Percentiles rank a stretch among this genome's conserved stretches.
These are phyloP conservation scores for Alternaria solani DNA, from an alignment of 2,329 filamentous ascomycete species.

Conservation along the genomic window DNA sequence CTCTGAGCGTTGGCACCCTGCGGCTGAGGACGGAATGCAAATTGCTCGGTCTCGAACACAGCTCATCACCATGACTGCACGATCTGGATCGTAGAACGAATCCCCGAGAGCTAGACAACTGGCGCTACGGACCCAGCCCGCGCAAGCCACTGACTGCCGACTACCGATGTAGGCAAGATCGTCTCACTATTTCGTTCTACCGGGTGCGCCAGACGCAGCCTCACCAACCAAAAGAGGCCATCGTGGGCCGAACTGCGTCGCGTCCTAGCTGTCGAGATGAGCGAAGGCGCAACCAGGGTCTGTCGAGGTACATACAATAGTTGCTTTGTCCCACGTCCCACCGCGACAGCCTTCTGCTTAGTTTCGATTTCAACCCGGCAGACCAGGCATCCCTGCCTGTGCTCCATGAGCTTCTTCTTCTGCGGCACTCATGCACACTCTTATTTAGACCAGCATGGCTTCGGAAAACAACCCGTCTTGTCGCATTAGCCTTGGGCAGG, in stretches of 20 bases:
- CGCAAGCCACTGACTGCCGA: constrained; percentile 33
- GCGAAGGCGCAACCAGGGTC: constrained; percentile 25
- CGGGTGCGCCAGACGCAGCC: constrained; percentile 31
- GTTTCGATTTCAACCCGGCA: constrained; percentile 19
- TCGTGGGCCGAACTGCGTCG: constrained; percentile 22
- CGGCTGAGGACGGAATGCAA: constrained; percentile 3
- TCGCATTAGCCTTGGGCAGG: constrained; percentile 21
- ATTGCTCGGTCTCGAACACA: constrained; percentile 2
- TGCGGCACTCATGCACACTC: constrained; percentile 23
- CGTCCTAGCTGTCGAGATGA: constrained; percentile 27
- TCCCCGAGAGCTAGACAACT: constrained; percentile 26
- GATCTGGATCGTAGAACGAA: constrained; percentile 17
- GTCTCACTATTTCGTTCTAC: constrained; percentile 24
- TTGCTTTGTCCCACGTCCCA: constrained; percentile 30
- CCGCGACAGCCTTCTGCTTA: constrained; percentile 12
- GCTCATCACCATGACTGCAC: constrained; percentile 9
- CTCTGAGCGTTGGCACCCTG: not conserved
- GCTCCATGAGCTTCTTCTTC: constrained; percentile 20
- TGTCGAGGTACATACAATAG: constrained; percentile 9
- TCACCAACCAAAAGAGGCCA: constrained; percentile 38
- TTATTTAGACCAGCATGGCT: constrained; percentile 35
- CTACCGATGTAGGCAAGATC: constrained; percentile 23
- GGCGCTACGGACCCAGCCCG: constrained; percentile 25
- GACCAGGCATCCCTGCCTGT: constrained; percentile 29
- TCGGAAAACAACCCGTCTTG: constrained; percentile 19